These are phyloP conservation scores for Myxozyma neotropica DNA, from an alignment of 805 yeast genomes.

Conservation along the genomic window DNA sequence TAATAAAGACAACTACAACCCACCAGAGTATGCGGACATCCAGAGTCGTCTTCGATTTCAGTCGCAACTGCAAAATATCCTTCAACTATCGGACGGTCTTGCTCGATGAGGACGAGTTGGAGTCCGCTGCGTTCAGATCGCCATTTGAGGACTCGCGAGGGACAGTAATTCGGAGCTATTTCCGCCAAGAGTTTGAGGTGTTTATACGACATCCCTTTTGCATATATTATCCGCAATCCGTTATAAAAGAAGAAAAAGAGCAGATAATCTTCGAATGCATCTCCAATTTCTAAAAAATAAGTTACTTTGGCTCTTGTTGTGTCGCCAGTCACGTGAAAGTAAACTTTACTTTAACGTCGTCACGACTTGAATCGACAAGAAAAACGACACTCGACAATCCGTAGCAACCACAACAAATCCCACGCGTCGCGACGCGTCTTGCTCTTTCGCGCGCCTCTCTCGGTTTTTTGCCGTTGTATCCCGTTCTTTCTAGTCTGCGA, in stretches of 20 bases:
- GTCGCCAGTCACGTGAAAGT: conserved; percentile 4
- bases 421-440: conserved; percentile 17
- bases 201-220: too few relatives aligned
- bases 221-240: too few relatives aligned
- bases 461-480: not conserved
- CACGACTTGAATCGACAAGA: conserved; percentile 2
- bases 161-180: conserved; percentile 21
- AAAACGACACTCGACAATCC: conserved; percentile 4
- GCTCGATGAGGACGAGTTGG: conserved; percentile 72
- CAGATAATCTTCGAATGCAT: too few relatives aligned
- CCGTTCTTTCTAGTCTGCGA: not conserved
- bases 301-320: too few relatives aligned
- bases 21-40: conserved; percentile 85
- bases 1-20: not conserved
- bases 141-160: conserved; percentile 55
- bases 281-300: too few relatives aligned
- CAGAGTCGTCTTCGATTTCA: conserved; percentile 82
- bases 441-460: too few relatives aligned
- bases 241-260: too few relatives aligned
- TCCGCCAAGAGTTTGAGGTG: not conserved
- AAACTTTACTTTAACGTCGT: not conserved
- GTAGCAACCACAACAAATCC: not conserved
- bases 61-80: conserved; percentile 98
- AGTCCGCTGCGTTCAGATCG: conserved; percentile 77
- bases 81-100: conserved; percentile 79